Conservation (phyloP, 225 moss, liverwort and hornwort genomes). For the Climacium dendroides region DNA sequence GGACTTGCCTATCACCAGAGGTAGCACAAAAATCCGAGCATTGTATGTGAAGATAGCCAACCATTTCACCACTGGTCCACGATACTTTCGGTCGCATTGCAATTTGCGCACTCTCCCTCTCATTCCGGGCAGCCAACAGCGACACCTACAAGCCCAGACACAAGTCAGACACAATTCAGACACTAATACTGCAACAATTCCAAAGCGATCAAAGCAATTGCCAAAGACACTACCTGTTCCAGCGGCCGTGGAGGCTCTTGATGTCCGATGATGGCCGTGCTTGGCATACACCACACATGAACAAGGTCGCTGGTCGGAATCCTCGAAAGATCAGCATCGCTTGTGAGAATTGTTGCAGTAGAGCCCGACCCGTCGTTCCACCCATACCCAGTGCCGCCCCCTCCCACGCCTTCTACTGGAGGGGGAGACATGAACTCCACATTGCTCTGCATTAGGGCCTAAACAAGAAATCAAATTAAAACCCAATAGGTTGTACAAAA, state of each 20-base stretch:
- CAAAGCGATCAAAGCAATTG: neutral
- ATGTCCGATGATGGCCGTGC: conserved; percentile 71
- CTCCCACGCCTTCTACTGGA: conserved; percentile 74
- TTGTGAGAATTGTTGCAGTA: conserved; percentile 1
- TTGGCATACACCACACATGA: conserved; percentile 84
- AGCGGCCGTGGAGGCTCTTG: conserved; percentile 78
- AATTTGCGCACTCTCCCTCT: conserved; percentile 75
- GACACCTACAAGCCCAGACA: conserved; percentile 17
- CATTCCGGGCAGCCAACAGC: conserved; percentile 78
- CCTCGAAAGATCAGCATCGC: conserved; percentile 25
- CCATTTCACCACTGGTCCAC: conserved; percentile 63
- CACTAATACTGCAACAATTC: neutral
- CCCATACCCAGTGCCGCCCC: conserved; percentile 87
- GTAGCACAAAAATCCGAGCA: conserved; percentile 65
- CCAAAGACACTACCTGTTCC: conserved; percentile 27
- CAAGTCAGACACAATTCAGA: neutral
- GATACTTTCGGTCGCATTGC: conserved; percentile 71
- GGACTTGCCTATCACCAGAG: conserved; percentile 56
- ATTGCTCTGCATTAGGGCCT: conserved; percentile 49
- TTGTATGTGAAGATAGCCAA: conserved; percentile 68
- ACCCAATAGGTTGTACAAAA: neutral
- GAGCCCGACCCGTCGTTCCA: conserved; percentile 32
- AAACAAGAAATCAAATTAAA: neutral
- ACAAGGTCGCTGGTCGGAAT: conserved; percentile 59
- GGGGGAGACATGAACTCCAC: conserved; percentile 56